phyloP scores from a whole-genome alignment of 805 yeast genomes.

The Saturnispora saitoi region DNA sequence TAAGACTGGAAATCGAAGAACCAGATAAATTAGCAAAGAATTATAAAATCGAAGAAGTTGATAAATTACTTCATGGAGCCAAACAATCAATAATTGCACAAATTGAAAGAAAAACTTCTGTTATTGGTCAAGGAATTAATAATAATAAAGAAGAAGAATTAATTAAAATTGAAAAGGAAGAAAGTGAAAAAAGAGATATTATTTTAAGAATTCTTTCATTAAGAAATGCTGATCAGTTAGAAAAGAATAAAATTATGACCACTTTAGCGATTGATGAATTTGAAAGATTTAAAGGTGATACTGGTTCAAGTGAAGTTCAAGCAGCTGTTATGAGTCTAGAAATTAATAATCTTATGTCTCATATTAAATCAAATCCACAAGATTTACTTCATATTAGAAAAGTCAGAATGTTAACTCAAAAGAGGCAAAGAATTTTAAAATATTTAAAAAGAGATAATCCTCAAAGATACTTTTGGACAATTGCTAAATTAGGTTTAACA shows the following conservation, averaged over 20 bases:
- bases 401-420: conserved; percentile 78
- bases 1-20: conserved; percentile 58
- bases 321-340: conserved; percentile 83
- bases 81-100: conserved; percentile 48
- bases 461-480: conserved; percentile 73
- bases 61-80: conserved; percentile 69
- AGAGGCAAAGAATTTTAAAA: conserved; percentile 73
- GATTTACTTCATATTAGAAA: conserved; percentile 63
- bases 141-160: conserved; percentile 10
- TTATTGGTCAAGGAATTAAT: conserved; percentile 9
- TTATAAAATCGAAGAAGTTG: conserved; percentile 55
- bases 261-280: conserved; percentile 70
- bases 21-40: conserved; percentile 56
- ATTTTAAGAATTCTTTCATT: conserved; percentile 63
- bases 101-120: conserved; percentile 10
- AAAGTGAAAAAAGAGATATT: conserved; percentile 57
- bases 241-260: conserved; percentile 49
- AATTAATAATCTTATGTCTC: conserved; percentile 70
- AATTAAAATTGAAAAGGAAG: conserved; percentile 24
- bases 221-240: conserved; percentile 57
- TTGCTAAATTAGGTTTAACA: conserved; percentile 78
- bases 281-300: conserved; percentile 77
- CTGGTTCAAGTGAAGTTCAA: conserved; percentile 93
- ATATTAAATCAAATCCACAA: conserved; percentile 59
- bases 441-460: conserved; percentile 79